Evolutionary conservation across 2,329 filamentous ascomycete genomes (phyloP).

Genomic region (Biscogniauxia sp.): DNA sequence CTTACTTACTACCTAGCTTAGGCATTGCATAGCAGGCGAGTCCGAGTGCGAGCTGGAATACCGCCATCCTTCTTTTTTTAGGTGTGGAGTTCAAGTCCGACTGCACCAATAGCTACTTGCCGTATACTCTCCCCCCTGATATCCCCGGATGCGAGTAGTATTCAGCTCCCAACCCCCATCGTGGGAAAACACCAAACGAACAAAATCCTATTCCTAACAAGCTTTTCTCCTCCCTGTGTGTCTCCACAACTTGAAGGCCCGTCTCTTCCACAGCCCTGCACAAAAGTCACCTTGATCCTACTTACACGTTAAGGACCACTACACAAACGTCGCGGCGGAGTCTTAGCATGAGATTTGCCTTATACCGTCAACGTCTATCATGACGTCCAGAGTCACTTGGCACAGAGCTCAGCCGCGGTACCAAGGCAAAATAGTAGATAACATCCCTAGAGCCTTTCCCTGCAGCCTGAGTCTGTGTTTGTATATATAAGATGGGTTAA

Average conservation of each 20-base stretch:
- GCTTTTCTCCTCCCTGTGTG: background rate
- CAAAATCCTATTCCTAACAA: background rate
- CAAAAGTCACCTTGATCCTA: background rate
- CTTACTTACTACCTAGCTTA: too few relatives aligned
- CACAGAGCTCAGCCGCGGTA: background rate
- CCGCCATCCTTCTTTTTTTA: background rate
- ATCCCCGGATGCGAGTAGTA: background rate
- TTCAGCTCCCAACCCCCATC: background rate
- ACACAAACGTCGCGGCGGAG: background rate
- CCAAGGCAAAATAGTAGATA: background rate
- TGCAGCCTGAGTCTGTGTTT: background rate
- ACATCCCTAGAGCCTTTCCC: background rate
- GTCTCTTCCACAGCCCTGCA: background rate
- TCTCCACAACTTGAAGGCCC: background rate
- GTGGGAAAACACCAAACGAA: background rate
- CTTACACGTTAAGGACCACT: background rate
- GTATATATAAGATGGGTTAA: constrained; percentile 7
- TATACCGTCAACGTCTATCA: too few relatives aligned
- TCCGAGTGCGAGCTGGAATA: background rate
- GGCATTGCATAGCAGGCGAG: background rate
- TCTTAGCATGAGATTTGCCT: background rate
- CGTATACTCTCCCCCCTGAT: background rate
- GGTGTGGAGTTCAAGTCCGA: background rate
- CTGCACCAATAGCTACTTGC: background rate
- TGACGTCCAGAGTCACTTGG: too few relatives aligned